Conservation (phyloP, 1,284 basidiomycete species). For the Rhodotorula sp. region DNA sequence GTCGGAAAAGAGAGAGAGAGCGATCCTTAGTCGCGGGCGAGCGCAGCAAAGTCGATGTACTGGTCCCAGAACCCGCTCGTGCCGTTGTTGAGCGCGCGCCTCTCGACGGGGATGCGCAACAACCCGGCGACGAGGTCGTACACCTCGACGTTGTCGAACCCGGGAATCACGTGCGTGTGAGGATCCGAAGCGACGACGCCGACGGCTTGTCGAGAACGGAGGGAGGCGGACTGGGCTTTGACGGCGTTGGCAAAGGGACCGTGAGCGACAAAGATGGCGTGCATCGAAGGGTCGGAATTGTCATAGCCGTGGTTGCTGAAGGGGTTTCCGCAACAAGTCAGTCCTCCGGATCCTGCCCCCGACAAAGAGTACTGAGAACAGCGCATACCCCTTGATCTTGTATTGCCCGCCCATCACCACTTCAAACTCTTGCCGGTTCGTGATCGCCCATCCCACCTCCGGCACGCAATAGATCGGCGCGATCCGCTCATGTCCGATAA, state of each 20-base stretch:
- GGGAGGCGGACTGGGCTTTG: conserved; percentile 58
- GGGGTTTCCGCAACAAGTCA: not conserved
- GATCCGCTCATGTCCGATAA: conserved; percentile 65
- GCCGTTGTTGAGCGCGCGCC: conserved; percentile 67
- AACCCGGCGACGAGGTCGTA: conserved; percentile 77
- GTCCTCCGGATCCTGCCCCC: no score
- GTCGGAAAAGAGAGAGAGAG: no score
- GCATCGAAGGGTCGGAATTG: conserved; percentile 71
- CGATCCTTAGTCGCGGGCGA: no score
- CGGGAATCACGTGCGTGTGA: conserved; percentile 70
- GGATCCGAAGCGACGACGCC: conserved; percentile 44
- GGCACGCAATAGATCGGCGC: conserved; percentile 85
- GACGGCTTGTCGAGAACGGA: conserved; percentile 35
- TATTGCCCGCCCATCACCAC: conserved; percentile 60
- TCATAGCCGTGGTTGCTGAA: conserved; percentile 74
- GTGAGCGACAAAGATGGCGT: conserved; percentile 83
- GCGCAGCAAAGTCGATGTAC: not conserved
- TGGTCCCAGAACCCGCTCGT: conserved; percentile 72
- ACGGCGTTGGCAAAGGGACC: conserved; percentile 71
- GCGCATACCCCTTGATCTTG: conserved; percentile 64
- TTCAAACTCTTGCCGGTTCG: conserved; percentile 55
- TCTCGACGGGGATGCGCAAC: conserved; percentile 56
- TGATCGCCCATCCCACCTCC: conserved; percentile 65
- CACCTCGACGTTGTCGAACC: conserved; percentile 78
- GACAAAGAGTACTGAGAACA: no score